Evolutionary conservation across 148 eudicot species (phyloP).

Genomic region (Arbutus unedo): DNA sequence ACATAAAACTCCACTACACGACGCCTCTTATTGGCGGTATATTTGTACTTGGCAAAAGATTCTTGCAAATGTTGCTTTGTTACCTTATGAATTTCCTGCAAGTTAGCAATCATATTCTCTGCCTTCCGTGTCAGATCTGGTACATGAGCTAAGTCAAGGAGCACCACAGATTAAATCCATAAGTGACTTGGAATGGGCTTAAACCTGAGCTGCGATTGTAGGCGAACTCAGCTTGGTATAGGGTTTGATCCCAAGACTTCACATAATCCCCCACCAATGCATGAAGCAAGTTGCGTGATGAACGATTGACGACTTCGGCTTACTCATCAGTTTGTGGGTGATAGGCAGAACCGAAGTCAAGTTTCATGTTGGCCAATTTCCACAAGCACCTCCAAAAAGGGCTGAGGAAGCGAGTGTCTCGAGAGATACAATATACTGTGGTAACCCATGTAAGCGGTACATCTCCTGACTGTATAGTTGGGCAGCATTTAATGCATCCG

Average conservation of each 20-base stretch:
- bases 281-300: background rate
- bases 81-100: no score
- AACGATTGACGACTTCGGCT: background rate
- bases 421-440: background rate
- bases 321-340: background rate
- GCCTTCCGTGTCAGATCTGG: background rate
- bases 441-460: background rate
- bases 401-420: background rate
- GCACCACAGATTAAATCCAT: background rate
- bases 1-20: no score
- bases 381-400: background rate
- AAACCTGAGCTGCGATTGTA: background rate
- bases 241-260: background rate
- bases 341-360: background rate
- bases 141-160: background rate
- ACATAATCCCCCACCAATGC: background rate
- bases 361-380: background rate
- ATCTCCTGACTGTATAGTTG: background rate
- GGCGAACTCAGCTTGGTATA: background rate
- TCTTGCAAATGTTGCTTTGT: no score
- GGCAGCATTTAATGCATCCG: background rate
- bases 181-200: background rate
- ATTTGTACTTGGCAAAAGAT: no score
- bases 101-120: no score
- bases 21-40: no score